Base-by-base conservation (phyloP, 129 eudicot genomes). In the Glebionis coronaria region DNA sequence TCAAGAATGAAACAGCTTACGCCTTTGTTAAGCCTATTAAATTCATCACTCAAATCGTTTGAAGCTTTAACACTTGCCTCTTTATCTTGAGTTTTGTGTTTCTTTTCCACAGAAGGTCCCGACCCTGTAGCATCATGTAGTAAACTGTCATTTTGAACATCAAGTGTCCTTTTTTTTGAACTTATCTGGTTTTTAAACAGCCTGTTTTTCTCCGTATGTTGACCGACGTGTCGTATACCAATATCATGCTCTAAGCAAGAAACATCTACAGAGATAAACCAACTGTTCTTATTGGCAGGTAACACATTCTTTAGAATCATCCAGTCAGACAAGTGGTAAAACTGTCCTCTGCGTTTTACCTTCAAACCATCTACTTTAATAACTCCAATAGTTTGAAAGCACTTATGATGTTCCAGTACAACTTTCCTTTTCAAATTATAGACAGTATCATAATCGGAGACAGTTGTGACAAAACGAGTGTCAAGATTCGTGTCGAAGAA, bases 251-350 rank as follows among this genome's bases (percentile, higher is more conserved):
- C 69, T 9, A 56, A 23, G 16, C 65, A 60, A 50, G 87, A 84
- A 53, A 74, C 80, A 65, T 88, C 92, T 47, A 75, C 90, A 40
- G 71, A 81, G 3, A 85, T 42, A 50, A 78, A 82, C 95, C 95
- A 85, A 61, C 25, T 46, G 71, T 59, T 57, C 61, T 75, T 77
- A 3, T 23, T 44, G 63, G 70, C 72, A n/a, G 44, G 72, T 80
- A 86, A 92, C 27, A 82, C 98, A 65, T 72, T 72, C 72, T 67
- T 69, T 40, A 92, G 76, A 71, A 54, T 75, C 95, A 92, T 82
- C 55, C 80, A 68, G 63, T 84, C 92, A 31, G 85, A 40, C 23
- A 92, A 78, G 80, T 80, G 83, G 82, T 88, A 92, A 12, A 67
- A 80, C 28, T 8, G 35, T 54, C 84, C 68, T n/a, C n/a, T 77